These are phyloP conservation scores for Durio zibethinus DNA, from an alignment of 345 rosid genomes.

Conservation along the genomic window DNA sequence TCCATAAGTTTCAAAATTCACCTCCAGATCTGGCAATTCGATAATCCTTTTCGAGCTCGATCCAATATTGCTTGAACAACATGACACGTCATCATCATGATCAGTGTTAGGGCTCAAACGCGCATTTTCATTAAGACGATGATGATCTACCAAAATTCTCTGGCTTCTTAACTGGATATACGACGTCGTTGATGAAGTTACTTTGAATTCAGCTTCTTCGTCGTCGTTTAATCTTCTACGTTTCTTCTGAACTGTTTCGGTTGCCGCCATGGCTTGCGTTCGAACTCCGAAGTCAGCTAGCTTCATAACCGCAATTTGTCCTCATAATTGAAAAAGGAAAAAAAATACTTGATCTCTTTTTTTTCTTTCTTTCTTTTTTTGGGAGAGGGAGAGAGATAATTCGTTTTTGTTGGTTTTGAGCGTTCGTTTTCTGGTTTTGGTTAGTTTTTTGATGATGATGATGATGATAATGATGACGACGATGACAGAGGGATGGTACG, in stretches of 20 bases:
- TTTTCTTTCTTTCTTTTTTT: background rate
- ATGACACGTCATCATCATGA: slow-evolving; percentile 31
- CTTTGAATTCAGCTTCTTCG: slow-evolving; percentile 10
- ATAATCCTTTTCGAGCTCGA: slow-evolving; percentile 31
- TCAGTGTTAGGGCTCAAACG: slow-evolving; percentile 32
- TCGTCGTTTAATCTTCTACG: slow-evolving; percentile 14
- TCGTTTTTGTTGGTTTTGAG: slow-evolving; percentile 1
- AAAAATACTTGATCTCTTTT: background rate
- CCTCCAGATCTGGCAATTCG: slow-evolving; percentile 55
- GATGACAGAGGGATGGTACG: slow-evolving; percentile 4
- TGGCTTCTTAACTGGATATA: slow-evolving; percentile 43
- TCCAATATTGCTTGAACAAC: slow-evolving; percentile 52
- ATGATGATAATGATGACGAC: slow-evolving; percentile 7
- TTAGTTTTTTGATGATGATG: slow-evolving; percentile 9
- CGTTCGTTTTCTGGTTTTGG: slow-evolving; percentile 1
- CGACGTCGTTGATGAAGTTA: slow-evolving; percentile 16
- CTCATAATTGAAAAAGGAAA: slow-evolving; percentile 20
- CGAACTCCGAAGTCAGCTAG: slow-evolving; percentile 35
- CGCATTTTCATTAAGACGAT: slow-evolving; percentile 11
- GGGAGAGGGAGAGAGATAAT: background rate
- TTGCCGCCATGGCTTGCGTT: slow-evolving; percentile 15
- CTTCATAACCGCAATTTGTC: slow-evolving; percentile 36
- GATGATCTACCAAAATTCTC: slow-evolving; percentile 20
- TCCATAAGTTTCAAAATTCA: slow-evolving; percentile 18
- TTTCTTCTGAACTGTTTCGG: slow-evolving; percentile 12